Percentiles rank a stretch among this genome's conserved stretches.
These are phyloP conservation scores for Biscutella auriculata DNA, from an alignment of 441 rosid genomes.

Conservation along the genomic window DNA sequence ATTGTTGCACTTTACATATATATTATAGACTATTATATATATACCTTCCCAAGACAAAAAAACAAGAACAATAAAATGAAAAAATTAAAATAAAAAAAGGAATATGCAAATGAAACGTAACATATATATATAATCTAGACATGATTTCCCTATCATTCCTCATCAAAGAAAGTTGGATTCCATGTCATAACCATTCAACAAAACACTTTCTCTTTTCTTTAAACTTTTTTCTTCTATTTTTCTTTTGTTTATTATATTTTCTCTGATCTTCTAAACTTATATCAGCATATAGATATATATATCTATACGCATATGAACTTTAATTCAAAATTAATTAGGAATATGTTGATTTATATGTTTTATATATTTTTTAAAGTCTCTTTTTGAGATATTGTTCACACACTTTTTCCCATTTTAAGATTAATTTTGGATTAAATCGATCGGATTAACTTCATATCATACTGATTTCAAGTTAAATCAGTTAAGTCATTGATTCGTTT, in stretches of 20 bases:
- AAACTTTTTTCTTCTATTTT: no score
- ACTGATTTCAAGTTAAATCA: no score
- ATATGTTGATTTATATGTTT: no score
- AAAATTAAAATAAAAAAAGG: neutral
- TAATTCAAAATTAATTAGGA: no score
- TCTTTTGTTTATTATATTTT: neutral
- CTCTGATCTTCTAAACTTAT: neutral
- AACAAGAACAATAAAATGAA: neutral
- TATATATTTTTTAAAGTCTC: no score
- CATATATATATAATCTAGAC: constrained; percentile 5
- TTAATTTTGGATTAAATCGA: no score
- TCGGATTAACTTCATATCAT: no score
- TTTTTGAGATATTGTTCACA: no score
- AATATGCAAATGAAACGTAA: constrained; percentile 12
- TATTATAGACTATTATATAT: neutral
- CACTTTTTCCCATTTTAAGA: no score
- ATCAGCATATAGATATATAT: neutral
- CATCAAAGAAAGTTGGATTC: constrained; percentile 44
- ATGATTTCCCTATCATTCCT: constrained; percentile 43
- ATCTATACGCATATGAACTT: no score
- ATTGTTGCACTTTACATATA: neutral
- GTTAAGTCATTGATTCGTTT: no score
- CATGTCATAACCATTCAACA: constrained; percentile 46
- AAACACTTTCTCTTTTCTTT: constrained; percentile 10
- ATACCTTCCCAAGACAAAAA: neutral